phyloP scores from a whole-genome alignment of 2,329 filamentous ascomycete genomes.

The Fusarium gaditjirri region DNA sequence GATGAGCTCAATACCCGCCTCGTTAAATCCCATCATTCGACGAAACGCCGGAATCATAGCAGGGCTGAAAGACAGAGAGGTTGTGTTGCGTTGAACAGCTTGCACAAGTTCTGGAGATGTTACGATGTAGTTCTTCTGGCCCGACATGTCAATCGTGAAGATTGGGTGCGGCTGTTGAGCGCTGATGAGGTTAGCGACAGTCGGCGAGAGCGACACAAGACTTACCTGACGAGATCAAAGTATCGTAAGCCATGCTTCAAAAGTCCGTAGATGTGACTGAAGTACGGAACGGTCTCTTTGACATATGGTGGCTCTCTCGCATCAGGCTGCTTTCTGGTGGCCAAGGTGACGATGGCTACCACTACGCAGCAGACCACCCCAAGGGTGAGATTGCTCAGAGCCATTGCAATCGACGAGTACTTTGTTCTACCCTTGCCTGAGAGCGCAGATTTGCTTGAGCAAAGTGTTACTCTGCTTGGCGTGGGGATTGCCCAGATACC shows the following conservation, averaged over 20 bases:
- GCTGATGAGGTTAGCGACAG: slow-evolving; percentile 2
- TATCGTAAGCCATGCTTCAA: slow-evolving; percentile 33
- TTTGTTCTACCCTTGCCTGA: neutral
- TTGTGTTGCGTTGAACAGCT: slow-evolving; percentile 31
- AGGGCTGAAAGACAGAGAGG: slow-evolving; percentile 30
- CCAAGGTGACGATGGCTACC: neutral
- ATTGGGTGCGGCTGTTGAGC: slow-evolving; percentile 36
- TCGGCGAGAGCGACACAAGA: fast-evolving
- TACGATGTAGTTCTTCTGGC: slow-evolving; percentile 37
- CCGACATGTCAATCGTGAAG: slow-evolving; percentile 40
- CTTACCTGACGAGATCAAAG: slow-evolving; percentile 31
- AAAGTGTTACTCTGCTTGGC: neutral
- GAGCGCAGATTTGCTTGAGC: too few relatives aligned
- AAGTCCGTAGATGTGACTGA: slow-evolving; percentile 31
- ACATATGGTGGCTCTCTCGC: slow-evolving; percentile 23
- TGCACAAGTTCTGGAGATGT: slow-evolving; percentile 37
- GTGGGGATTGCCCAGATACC: neutral
- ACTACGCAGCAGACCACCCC: slow-evolving; percentile 19
- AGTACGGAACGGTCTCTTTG: slow-evolving; percentile 21
- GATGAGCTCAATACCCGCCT: slow-evolving; percentile 35
- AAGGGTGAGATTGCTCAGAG: slow-evolving; percentile 6
- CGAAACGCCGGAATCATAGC: slow-evolving; percentile 37
- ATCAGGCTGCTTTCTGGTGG: slow-evolving; percentile 12
- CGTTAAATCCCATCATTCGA: slow-evolving; percentile 36
- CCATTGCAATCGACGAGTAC: neutral